Conservation (phyloP, 2,329 filamentous ascomycete genomes). For the Cercospora zeina region DNA sequence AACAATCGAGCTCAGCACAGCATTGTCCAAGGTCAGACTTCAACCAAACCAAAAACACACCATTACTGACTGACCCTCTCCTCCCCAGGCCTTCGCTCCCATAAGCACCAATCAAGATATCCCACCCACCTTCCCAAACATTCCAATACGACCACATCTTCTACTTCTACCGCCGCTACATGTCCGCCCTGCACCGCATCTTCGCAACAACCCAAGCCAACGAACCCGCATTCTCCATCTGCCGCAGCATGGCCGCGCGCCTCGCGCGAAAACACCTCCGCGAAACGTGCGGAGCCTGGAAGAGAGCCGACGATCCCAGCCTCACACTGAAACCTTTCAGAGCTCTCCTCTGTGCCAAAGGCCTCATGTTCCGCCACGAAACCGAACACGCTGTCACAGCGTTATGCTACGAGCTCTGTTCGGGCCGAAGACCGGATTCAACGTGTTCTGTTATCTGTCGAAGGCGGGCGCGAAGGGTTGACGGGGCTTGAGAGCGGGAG, state of each 20-base stretch:
- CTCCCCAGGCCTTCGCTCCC: conserved; percentile 15
- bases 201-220: conserved; percentile 15
- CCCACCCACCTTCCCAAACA: not conserved
- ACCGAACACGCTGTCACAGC: conserved; percentile 19
- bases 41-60: not conserved
- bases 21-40: conserved; percentile 13
- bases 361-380: conserved; percentile 20
- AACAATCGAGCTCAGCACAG: conserved; percentile 20
- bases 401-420: conserved; percentile 19
- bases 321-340: too few species aligned
- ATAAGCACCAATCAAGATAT: conserved; percentile 17
- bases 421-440: conserved; percentile 19
- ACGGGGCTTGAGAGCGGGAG: not conserved
- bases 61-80: not conserved
- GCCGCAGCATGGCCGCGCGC: conserved; percentile 18
- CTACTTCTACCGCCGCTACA: conserved; percentile 18
- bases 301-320: not conserved
- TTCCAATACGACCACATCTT: conserved; percentile 23
- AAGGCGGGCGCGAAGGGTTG: conserved; percentile 12
- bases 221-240: conserved; percentile 23
- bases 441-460: conserved; percentile 5
- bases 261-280: conserved; percentile 17
- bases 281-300: conserved; percentile 14
- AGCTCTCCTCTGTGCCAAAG: conserved; percentile 11
- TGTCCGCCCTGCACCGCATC: conserved; percentile 20